Evolutionary conservation across 2,329 filamentous ascomycete genomes (phyloP), one percentile per base, ranked within the genome.

Genomic region (Microsporum canis): DNA sequence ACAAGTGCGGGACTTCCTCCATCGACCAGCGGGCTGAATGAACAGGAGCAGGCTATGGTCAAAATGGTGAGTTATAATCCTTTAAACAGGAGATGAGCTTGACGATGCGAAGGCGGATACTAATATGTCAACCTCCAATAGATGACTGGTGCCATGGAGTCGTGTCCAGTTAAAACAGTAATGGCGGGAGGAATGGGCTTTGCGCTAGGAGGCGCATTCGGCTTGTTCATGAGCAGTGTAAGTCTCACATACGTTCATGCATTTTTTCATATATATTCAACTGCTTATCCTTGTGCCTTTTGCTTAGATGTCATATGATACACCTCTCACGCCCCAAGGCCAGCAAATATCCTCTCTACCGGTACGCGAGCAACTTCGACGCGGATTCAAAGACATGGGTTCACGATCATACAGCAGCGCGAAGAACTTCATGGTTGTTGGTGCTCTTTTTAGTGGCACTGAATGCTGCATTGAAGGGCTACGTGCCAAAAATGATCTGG

Each of bases 171-270:
- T 62, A 99, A 99, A 76, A 88, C 90, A 17, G 86, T 84, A 67
- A 88, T 99, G 76, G 88, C 91, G 0, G 94, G 92, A 61, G 89
- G 88, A 29, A 95, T 95, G 84, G 94, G 94, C 14, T 96, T 96
- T 70, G 94, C 87, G 41, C 86, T 99, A 66, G 94, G 94, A 65
- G 94, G 91, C 69, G 80, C 95, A 49, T 99, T 99, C 68, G 94
- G 94, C 67, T 82, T 97, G 69, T 99, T 99, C 80, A 99, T 97
- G 92, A 90, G 91, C 63, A 94, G 89, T 70, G 90, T 95, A 85
- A 65, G 87, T 79, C 23, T 43, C 31, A 45, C 17, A 14, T n/a
- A n/a, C 31, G 29, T 14, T 23, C 3, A 2, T 36, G 6, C 6
- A 5, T 27, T 14, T 34, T 29, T 53, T 7, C 29, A 31, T 45